Conservation (phyloP, 176 grass and related monocot species). For the Carex myosuroides region DNA sequence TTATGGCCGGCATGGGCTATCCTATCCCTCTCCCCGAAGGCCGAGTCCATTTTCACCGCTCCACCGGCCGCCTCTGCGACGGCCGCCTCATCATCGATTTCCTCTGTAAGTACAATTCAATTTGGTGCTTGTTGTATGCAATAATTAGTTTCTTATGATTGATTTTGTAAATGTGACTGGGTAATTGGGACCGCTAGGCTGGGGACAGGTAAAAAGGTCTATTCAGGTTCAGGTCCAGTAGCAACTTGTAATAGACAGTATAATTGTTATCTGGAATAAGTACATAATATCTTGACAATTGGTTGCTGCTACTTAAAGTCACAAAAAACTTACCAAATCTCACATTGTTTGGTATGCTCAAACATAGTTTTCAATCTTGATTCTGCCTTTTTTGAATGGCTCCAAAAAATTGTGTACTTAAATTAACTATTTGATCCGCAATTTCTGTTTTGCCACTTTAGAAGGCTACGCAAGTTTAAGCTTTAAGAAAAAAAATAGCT, state of each 20-base stretch:
- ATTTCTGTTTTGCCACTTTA: not conserved
- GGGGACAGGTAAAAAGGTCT: not conserved
- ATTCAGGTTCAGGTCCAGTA: not conserved
- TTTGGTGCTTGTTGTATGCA: not conserved
- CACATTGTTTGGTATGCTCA: not conserved
- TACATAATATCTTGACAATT: not conserved
- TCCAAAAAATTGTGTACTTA: not conserved
- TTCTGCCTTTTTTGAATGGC: not conserved
- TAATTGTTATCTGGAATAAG: not conserved
- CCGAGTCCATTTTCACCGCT: conserved; percentile 55
- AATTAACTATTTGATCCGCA: not conserved
- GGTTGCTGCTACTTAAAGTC: not conserved
- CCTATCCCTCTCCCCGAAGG: conserved; percentile 42
- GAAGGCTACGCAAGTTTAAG: not conserved
- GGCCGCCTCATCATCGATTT: conserved; percentile 86
- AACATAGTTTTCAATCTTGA: not conserved
- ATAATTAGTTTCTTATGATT: not conserved
- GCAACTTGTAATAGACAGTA: not conserved
- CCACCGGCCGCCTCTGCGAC: conserved; percentile 75
- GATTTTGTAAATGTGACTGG: not conserved
- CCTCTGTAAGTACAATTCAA: conserved; percentile 50
- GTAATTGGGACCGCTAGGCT: not conserved
- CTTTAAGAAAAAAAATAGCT: not conserved
- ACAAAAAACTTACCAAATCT: not conserved
- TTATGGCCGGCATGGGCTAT: conserved; percentile 45